Base-by-base conservation (phyloP, 805 yeast species). In the Blastobotrys parvus region DNA sequence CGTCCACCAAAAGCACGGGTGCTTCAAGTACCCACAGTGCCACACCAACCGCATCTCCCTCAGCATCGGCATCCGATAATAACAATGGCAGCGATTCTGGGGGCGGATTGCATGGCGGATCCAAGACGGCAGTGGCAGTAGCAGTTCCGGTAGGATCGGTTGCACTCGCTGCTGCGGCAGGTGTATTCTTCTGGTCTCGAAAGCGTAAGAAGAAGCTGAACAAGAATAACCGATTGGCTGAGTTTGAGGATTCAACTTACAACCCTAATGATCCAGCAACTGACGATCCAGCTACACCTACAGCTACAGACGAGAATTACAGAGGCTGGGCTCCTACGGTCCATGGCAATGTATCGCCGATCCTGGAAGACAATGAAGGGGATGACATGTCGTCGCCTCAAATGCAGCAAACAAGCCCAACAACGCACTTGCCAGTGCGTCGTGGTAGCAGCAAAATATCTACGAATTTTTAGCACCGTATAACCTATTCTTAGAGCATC, bases 261-360 rank as follows among this genome's bases (percentile, higher is more conserved):
- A 32, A 16, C 20, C 19, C 35, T 20, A 32, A 32, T 20, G 15
- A 13, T 25, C 10, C 7, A 8, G 29, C 29, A 8, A 25, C 10
- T 25, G 11, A 11, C 29, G 11, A 25, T 25, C 10, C 10, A 25
- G 29, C 29, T 25, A 25, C 10, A 7, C 29, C 7, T 25, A 11
- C 29, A 25, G 10, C 10, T 25, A 25, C 29, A 7, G 5, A n/a
- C 38, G 20, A 23, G 30, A 21, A 21, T n/a, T 36, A 36, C 17
- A 15, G 39, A 36, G 39, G 39, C 39, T 36, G 39, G 39, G 39
- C n/a, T 25, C 39, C 39, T 10, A 36, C 39, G n/a, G n/a, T n/a
- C n/a, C n/a, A n/a, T n/a, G n/a, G n/a, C n/a, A n/a, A n/a, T n/a
- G 36, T 19, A 4, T 16, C 36, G 10, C 22, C 36, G 20, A 19